phyloP scores from a whole-genome alignment of 495 filamentous ascomycete genomes.

The Tuber borchii region DNA sequence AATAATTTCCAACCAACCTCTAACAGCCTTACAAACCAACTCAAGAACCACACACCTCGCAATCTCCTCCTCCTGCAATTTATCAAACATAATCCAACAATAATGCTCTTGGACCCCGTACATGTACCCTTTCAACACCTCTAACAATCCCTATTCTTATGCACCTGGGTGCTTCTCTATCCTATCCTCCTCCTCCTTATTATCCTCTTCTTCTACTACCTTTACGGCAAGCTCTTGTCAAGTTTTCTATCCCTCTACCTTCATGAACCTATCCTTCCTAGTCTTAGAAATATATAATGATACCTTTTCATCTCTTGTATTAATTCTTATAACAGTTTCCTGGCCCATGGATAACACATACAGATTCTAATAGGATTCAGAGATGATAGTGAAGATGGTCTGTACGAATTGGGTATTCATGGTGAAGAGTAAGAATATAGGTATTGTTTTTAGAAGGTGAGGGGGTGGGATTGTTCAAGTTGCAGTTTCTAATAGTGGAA shows the following conservation, averaged over 20 bases:
- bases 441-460: too few species aligned
- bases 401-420: too few species aligned
- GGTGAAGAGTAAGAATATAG: too few species aligned
- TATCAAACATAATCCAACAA: constrained; percentile 84
- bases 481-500: too few species aligned
- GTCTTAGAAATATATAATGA: constrained; percentile 67
- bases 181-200: constrained; percentile 66
- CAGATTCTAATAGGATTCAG: too few species aligned
- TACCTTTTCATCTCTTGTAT: constrained; percentile 72
- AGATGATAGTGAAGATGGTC: too few species aligned
- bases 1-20: constrained; percentile 59
- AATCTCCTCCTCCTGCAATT: constrained; percentile 73
- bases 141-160: constrained; percentile 76
- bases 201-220: constrained; percentile 49
- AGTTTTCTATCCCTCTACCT: constrained; percentile 63
- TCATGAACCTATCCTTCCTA: constrained; percentile 75
- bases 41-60: constrained; percentile 83
- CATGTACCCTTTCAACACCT: constrained; percentile 85
- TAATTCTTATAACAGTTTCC: constrained; percentile 68
- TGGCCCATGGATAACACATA: too few species aligned
- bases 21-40: constrained; percentile 70
- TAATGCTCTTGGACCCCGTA: constrained; percentile 74
- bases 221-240: constrained; percentile 51
- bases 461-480: too few species aligned
- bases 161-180: constrained; percentile 66